Base-by-base conservation (phyloP, 768 basidiomycete species). In the Tricholomella constricta region DNA sequence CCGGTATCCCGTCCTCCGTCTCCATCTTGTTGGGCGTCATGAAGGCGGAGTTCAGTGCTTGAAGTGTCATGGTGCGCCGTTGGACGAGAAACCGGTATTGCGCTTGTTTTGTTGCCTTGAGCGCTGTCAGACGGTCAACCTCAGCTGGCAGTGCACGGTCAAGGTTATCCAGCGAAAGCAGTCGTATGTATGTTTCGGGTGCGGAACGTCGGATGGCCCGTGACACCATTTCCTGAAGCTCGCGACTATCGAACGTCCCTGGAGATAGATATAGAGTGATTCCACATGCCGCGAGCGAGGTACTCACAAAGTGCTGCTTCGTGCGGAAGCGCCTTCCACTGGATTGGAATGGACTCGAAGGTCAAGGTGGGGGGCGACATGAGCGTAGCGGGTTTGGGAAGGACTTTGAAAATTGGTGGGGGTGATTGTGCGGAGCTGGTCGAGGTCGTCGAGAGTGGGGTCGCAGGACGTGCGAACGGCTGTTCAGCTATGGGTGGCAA, bases 161-260 rank as follows among this genome's bases (percentile, higher is more conserved):
- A 51, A 89, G 72, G 14, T 79, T 79, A 12, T 86, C 79, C 12
- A 81, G 57, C 11, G 87, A 80, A 19, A 91, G 75, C 9, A 91
- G 73, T 3, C 88, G 86, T 45, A 91, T 81, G 59, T 84, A 88
- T 2, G 85, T 84, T 53, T 87, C 85, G 54, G 78, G 75, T 0
- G 86, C 83, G 9, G 86, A 87, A 17, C 79, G 72, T 12, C 86
- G 81, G 58, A 91, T 88, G 4, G 87, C 86, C 6, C 80, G 76
- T 26, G 88, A 85, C 17, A 89, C 89, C 53, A 89, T 80, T 20
- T 80, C 75, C 62, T 90, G 89, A 26, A 91, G 78, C 56, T 89
- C 70, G 62, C 72, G 57, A 62, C 80, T 65, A 65, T 82, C 81
- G 70, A 90, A 72, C 64, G 86, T 80, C 79, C 78, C 79, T 81